phyloP scores from a whole-genome alignment of 768 basidiomycete genomes.

The Cantharellus cinnabarinus region DNA sequence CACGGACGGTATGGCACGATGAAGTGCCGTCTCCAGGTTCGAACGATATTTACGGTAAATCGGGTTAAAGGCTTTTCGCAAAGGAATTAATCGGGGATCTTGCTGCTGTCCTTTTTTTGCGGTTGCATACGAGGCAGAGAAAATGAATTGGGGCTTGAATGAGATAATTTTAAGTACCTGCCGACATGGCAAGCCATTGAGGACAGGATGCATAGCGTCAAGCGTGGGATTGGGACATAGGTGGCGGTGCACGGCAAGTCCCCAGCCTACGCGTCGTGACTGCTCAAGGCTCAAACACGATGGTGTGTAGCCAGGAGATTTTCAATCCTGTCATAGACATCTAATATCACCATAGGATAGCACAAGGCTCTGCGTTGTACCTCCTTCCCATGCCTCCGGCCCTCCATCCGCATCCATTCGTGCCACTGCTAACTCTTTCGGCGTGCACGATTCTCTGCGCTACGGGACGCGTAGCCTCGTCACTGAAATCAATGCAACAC shows the following conservation, averaged over 20 bases:
- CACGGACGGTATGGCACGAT: conserved; percentile 65
- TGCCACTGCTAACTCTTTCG: conserved; percentile 51
- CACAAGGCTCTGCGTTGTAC: conserved; percentile 36
- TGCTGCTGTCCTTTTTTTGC: background rate
- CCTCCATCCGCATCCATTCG: conserved; percentile 37
- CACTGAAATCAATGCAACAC: conserved; percentile 42
- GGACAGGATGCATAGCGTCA: too few relatives aligned
- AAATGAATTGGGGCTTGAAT: background rate
- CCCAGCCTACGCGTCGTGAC: too few relatives aligned
- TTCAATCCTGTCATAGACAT: background rate
- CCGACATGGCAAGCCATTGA: too few relatives aligned
- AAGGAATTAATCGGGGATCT: background rate
- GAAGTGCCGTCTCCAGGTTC: conserved; percentile 26
- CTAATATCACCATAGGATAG: background rate
- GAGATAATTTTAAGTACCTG: too few relatives aligned
- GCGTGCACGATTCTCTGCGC: conserved; percentile 72
- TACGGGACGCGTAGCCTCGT: conserved; percentile 72
- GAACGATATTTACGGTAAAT: background rate
- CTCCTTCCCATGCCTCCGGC: conserved; percentile 23
- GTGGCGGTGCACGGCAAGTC: too few relatives aligned
- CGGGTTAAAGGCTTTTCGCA: conserved; percentile 1
- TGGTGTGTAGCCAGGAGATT: too few relatives aligned
- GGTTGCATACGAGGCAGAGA: background rate
- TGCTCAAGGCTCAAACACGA: too few relatives aligned
- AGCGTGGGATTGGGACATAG: too few relatives aligned